Evolutionary conservation across 1,284 basidiomycete genomes (phyloP), one percentile per base, ranked within the genome.

Genomic region (Boletellus deceptivus): DNA sequence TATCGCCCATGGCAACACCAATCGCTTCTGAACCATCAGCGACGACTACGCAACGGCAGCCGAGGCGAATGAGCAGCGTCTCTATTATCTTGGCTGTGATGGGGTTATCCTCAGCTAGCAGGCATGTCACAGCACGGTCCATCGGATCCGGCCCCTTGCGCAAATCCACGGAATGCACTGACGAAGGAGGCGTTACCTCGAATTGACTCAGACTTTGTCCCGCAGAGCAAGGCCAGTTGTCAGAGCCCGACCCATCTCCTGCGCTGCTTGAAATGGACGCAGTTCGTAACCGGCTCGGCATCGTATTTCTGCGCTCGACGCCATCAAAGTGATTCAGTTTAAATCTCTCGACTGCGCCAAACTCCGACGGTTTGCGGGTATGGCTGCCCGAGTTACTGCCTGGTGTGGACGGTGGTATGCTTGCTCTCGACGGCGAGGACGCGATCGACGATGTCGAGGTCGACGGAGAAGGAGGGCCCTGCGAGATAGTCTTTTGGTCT

Each of bases 21-120:
- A 98, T 89, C 20, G 96, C 96, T 67, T 97, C 94, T 6, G 94
- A 93, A 13, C 96, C 97, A 71, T 99, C 94, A 46, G 91, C 84
- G 18, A 98, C 96, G 6, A 95, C 88, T 3, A 97, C 87, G 69
- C 92, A 94, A 17, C 93, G 86, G 70, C 94, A 98, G 1, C 96
- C 96, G 57, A 98, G 80, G 39, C 94, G 86, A 52, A 89, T 87
- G 45, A 99, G 79, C 43, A 98, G 72, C 0, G 92, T 97, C 72
- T 98, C 95, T 52, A 98, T 86, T 43, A 98, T 95, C 76, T 94
- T 96, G 48, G 89, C 91, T 0, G 92, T 94, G 61, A 95, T 97
- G 1, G 96, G 96, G 65, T 99, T 99, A 65, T 98, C 94, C 68
- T 99, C 97, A 0, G 95, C 97, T 42, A 99, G 80, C 33, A 99